Conservation (phyloP, 108 stramenopile species). For the Skeletonema costatum region DNA sequence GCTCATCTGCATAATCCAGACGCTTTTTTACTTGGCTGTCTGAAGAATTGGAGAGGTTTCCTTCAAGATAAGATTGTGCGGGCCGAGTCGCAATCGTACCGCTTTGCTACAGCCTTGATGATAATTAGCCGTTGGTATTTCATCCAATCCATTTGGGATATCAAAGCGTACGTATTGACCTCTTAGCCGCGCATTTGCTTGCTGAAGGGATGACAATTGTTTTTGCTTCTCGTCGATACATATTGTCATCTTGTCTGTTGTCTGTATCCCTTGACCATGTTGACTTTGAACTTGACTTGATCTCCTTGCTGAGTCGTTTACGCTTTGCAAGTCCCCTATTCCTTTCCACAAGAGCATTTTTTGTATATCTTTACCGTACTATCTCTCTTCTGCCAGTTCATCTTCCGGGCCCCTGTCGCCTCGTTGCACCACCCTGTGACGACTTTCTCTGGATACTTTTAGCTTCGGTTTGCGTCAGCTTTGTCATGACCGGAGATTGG, state of each 20-base stretch:
- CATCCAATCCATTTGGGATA: slow-evolving; percentile 29
- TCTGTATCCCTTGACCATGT: not conserved
- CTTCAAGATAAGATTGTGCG: slow-evolving; percentile 6
- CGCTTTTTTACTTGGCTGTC: not conserved
- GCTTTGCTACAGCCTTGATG: slow-evolving; percentile 15
- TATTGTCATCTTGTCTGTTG: not conserved
- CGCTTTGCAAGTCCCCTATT: not conserved
- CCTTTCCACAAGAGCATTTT: not conserved
- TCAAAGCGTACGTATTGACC: slow-evolving; percentile 31
- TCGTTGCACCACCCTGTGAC: not conserved
- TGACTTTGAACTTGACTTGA: not conserved
- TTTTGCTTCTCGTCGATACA: slow-evolving; percentile 9
- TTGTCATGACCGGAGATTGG: too few relatives aligned
- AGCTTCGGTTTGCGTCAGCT: not conserved
- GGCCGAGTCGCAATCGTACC: slow-evolving; percentile 12
- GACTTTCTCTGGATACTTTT: not conserved
- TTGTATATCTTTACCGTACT: not conserved
- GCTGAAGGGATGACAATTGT: not conserved
- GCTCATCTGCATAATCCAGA: slow-evolving; percentile 13
- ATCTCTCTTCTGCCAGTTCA: not conserved
- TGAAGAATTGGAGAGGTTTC: not conserved
- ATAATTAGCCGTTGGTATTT: slow-evolving; percentile 20
- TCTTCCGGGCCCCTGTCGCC: not conserved
- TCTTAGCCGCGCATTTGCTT: slow-evolving; percentile 1
- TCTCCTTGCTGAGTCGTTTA: not conserved